phyloP scores from a whole-genome alignment of 768 basidiomycete species.

The Boletus bicolor region DNA sequence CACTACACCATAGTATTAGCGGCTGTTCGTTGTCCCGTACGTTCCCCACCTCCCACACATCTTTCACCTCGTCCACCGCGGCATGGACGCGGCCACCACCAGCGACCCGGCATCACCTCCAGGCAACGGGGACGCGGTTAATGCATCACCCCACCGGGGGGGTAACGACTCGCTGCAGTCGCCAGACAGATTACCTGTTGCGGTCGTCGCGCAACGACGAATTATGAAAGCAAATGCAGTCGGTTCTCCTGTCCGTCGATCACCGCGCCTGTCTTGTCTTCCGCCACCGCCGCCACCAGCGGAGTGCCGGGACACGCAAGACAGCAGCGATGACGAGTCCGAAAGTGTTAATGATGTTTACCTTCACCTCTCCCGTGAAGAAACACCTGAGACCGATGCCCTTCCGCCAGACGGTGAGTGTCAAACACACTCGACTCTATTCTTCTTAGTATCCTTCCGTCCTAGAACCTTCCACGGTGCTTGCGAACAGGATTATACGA shows the following conservation, averaged over 20 bases:
- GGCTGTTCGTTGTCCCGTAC: not conserved
- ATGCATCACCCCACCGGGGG: constrained; percentile 42
- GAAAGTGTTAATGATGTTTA: constrained; percentile 25
- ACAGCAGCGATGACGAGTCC: constrained; percentile 33
- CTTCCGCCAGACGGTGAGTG: constrained; percentile 45
- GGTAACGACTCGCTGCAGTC: constrained; percentile 53
- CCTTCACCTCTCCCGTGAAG: constrained; percentile 33
- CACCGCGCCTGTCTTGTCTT: constrained; percentile 47
- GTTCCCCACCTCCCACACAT: not conserved
- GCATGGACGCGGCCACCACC: constrained; percentile 22
- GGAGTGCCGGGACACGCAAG: constrained; percentile 12
- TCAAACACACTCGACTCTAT: constrained; percentile 1
- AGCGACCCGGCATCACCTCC: constrained; percentile 29
- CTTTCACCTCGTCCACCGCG: not conserved
- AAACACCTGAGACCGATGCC: constrained; percentile 49
- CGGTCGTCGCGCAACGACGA: constrained; percentile 31
- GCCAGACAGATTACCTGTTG: constrained; percentile 47
- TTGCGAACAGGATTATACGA: constrained; percentile 63
- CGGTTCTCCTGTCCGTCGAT: constrained; percentile 43
- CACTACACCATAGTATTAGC: not conserved
- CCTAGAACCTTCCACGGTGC: constrained; percentile 62
- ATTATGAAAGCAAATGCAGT: constrained; percentile 25
- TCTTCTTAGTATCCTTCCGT: constrained; percentile 5
- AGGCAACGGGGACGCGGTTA: constrained; percentile 39
- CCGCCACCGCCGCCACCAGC: constrained; percentile 26